Base-by-base conservation (phyloP, 139 green algal species). In the Edaphochlamys debaryana region DNA sequence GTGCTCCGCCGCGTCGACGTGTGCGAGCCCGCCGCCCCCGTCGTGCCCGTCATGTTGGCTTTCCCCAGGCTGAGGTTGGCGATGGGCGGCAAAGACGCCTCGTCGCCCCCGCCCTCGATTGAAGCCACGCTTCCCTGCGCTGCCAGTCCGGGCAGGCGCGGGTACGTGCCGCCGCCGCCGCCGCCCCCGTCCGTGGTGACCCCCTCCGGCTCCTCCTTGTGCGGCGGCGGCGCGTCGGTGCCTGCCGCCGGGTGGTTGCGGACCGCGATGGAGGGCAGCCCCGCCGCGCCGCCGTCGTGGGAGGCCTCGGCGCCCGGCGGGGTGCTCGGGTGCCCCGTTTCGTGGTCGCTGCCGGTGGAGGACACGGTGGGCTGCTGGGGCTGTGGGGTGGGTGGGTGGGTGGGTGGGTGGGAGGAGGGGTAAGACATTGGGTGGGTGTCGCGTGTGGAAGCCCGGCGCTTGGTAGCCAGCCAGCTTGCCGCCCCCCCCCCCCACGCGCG, bases 31-130 rank as follows among this genome's bases (percentile, higher is more conserved):
- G 40, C 60, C 23, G 42, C 63, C 23, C 62, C 75, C 7, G 60
- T 71, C 3, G 75, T 64, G 0, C 75, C 75, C 17, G 75, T 72
- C 75, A 81, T 81, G 36, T 87, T 82, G 63, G 72, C 67, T n/a
- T 83, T 83, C 54, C 50, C 50, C 27, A 87, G 54, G 52, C 66
- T 73, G 36, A 87, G 82, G 67, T 87, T 83, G 67, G 73, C 82
- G 54, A 87, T 87, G 41, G 82, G 82, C 41, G 82, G 82, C 82
- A 87, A 62, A 0, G 80, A 86, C 29, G 58, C 69, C 9, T 86
- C 80, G 27, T 80, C 80, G 4, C 58, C 22, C 0, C 11, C 34
- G 71, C 76, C 72, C 36, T 76, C 69, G 40, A 79, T 38, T 2
- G 38, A 62, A 13, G 58, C 69, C n/a, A 69, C 58, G 82, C 73